A percentile compares a stretch with the other conserved stretches of the same genome.
These are phyloP conservation scores for Solanum hybrid DNA, from an alignment of 305 asterid species.

Conservation along the genomic window DNA sequence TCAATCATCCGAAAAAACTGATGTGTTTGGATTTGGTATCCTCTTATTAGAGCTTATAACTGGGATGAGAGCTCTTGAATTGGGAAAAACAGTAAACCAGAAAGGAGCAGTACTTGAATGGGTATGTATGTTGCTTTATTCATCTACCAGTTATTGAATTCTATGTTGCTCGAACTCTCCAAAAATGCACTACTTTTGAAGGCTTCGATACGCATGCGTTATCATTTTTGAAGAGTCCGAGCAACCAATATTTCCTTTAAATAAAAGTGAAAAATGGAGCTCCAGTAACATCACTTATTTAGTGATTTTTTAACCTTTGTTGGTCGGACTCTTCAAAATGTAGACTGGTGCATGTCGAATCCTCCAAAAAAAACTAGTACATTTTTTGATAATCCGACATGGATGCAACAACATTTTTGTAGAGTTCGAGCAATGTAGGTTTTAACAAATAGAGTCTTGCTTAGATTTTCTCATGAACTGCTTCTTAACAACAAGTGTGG, in stretches of 20 bases:
- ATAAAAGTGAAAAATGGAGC: not conserved
- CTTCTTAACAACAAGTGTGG: not conserved
- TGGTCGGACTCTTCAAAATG: not conserved
- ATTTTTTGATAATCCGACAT: not conserved
- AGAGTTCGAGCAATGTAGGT: not conserved
- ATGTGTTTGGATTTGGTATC: conserved; percentile 93
- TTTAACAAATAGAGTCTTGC: not conserved
- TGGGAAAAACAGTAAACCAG: conserved; percentile 69
- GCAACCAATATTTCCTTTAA: not conserved
- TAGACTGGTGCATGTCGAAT: not conserved
- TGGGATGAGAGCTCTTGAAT: conserved; percentile 87
- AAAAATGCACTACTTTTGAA: not conserved
- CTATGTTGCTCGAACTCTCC: not conserved
- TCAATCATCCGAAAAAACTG: conserved; percentile 93
- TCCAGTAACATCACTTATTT: not conserved
- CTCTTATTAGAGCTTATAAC: conserved; percentile 84
- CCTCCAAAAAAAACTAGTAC: not conserved
- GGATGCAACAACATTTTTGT: not conserved
- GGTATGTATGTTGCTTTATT: conserved; percentile 42
- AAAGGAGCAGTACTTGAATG: conserved; percentile 90
- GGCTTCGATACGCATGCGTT: not conserved
- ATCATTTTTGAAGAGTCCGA: not conserved
- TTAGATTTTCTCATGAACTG: not conserved
- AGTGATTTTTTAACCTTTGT: not conserved
- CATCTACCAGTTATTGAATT: not conserved